A percentile compares a stretch with the other conserved stretches of the same genome.
Evolutionary conservation across 495 filamentous ascomycete species (phyloP).

Genomic region (Daldinia concentrica): DNA sequence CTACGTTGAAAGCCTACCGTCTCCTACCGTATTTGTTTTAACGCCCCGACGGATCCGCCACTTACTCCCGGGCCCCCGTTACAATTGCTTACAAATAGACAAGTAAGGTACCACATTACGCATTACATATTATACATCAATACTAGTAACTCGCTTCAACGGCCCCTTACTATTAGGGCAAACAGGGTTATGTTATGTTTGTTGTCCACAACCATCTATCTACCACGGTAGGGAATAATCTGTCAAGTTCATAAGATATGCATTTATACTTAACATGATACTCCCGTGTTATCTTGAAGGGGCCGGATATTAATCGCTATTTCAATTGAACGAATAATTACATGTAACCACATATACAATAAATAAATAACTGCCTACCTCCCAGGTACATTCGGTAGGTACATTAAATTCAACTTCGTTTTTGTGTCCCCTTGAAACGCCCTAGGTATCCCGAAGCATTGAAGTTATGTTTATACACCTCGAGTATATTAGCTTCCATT

Average conservation of each 20-base stretch:
- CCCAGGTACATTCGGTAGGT: too few species aligned
- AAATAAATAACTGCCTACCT: too few species aligned
- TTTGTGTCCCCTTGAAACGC: too few species aligned
- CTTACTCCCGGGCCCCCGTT: background rate
- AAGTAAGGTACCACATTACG: background rate
- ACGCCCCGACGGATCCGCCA: conserved; percentile 28
- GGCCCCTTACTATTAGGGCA: background rate
- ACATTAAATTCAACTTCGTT: too few species aligned
- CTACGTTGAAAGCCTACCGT: conserved; percentile 7
- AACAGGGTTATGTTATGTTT: background rate
- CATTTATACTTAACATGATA: background rate
- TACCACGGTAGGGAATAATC: background rate
- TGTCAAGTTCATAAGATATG: background rate
- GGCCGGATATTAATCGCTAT: too few species aligned
- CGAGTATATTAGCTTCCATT: conserved; percentile 2
- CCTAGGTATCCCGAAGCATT: too few species aligned
- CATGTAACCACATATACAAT: too few species aligned
- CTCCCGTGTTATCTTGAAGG: too few species aligned
- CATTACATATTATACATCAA: too few species aligned
- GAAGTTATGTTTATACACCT: background rate
- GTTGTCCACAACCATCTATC: background rate
- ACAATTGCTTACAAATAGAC: conserved; percentile 24
- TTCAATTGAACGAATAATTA: too few species aligned
- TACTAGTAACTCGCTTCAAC: background rate
- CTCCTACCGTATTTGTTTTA: conserved; percentile 10